These are phyloP conservation scores for Sporormia fimetaria DNA, from an alignment of 495 filamentous ascomycete species.

Conservation along the genomic window DNA sequence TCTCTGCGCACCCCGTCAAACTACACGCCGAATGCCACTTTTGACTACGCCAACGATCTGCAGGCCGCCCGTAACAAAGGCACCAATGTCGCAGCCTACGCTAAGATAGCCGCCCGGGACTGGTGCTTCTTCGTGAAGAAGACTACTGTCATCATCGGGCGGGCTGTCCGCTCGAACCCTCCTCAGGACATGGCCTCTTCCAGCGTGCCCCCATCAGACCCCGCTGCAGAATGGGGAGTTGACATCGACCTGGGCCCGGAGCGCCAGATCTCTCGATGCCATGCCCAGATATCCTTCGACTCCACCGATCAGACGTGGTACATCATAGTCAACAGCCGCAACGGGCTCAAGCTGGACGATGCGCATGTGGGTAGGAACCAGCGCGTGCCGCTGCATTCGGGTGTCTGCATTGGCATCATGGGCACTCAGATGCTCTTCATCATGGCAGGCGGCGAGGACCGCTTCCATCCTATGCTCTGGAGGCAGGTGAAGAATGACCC, in stretches of 20 bases:
- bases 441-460: slow-evolving; percentile 43
- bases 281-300: slow-evolving; percentile 79
- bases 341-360: slow-evolving; percentile 76
- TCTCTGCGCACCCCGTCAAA: slow-evolving; percentile 11
- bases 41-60: slow-evolving; percentile 26
- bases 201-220: no score
- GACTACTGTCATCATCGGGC: slow-evolving; percentile 68
- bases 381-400: slow-evolving; percentile 57
- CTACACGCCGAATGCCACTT: slow-evolving; percentile 18
- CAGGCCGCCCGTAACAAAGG: slow-evolving; percentile 14
- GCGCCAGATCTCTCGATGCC: slow-evolving; percentile 79
- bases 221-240: slow-evolving; percentile 44
- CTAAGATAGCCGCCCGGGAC: slow-evolving; percentile 78
- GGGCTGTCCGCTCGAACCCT: slow-evolving; percentile 11
- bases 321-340: slow-evolving; percentile 75
- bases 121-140: slow-evolving; percentile 93
- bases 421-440: slow-evolving; percentile 98
- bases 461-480: slow-evolving; percentile 23
- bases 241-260: slow-evolving; percentile 90
- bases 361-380: slow-evolving; percentile 51
- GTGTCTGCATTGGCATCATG: slow-evolving; percentile 79
- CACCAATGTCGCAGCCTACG: slow-evolving; percentile 53
- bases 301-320: slow-evolving; percentile 58
- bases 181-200: slow-evolving; percentile 12
- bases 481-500: slow-evolving; percentile 21